Conservation (phyloP, 495 filamentous ascomycete genomes). For the Extremus antarcticus region DNA sequence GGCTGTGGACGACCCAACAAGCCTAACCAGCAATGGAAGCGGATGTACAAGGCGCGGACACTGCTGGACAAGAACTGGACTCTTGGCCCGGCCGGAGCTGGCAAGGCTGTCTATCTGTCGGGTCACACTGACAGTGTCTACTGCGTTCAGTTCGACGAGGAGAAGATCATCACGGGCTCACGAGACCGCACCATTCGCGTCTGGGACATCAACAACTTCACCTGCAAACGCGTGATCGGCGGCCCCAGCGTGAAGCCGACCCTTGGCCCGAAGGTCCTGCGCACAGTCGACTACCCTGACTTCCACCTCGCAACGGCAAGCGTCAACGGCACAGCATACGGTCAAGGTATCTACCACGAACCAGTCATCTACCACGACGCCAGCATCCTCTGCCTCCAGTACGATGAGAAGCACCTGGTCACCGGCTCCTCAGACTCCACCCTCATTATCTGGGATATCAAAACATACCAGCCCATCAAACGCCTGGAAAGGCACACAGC, state of each 20-base stretch:
- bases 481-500: conserved; percentile 68
- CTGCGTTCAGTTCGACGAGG: conserved; percentile 94
- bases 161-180: conserved; percentile 94
- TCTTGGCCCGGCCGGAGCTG: conserved; percentile 42
- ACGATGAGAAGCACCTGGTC: conserved; percentile 82
- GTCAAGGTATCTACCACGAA: conserved; percentile 28
- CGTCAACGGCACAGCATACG: conserved; percentile 36
- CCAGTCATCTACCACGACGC: conserved; percentile 56
- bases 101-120: conserved; percentile 74
- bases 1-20: conserved; percentile 40
- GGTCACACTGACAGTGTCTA: conserved; percentile 94
- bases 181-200: conserved; percentile 89
- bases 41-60: conserved; percentile 64
- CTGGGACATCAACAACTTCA: conserved; percentile 81
- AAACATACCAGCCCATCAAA: conserved; percentile 60
- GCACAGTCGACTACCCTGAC: conserved; percentile 19
- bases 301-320: conserved; percentile 33
- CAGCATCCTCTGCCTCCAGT: conserved; percentile 89
- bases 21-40: conserved; percentile 67
- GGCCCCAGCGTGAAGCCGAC: conserved; percentile 28
- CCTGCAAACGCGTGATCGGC: conserved; percentile 72
- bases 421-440: conserved; percentile 88
- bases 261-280: conserved; percentile 19
- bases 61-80: conserved; percentile 71
- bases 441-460: conserved; percentile 85